These are phyloP conservation scores for Craterostigma plantagineum DNA, from an alignment of 257 asterid genomes.

Conservation along the genomic window DNA sequence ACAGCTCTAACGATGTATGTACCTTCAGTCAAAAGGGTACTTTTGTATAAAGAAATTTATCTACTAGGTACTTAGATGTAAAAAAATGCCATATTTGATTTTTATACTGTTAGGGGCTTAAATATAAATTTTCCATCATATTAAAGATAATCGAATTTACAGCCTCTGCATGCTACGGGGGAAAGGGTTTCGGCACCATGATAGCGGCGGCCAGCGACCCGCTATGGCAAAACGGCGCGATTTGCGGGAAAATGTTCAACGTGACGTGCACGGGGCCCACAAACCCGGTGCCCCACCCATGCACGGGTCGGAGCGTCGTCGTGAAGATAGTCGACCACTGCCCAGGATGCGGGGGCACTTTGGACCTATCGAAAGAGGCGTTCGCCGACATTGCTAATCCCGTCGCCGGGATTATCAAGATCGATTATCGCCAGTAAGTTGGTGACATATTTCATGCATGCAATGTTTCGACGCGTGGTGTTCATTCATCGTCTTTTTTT, in stretches of 20 bases:
- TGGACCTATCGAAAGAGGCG: constrained; percentile 30
- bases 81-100: too few species aligned
- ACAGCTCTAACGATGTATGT: too few species aligned
- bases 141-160: too few species aligned
- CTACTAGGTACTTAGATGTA: too few species aligned
- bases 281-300: constrained; percentile 28
- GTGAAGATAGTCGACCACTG: constrained; percentile 36
- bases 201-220: constrained; percentile 31
- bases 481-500: too few species aligned
- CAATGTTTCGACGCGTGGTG: too few species aligned
- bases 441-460: too few species aligned
- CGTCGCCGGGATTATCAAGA: too few species aligned
- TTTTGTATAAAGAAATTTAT: too few species aligned
- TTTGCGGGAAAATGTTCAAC: constrained; percentile 24
- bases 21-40: too few species aligned
- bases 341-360: constrained; percentile 33
- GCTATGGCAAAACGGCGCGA: constrained; percentile 17
- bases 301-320: constrained; percentile 20
- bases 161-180: constrained; percentile 39
- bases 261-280: constrained; percentile 28
- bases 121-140: not conserved
- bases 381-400: constrained; percentile 5
- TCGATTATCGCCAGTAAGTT: too few species aligned
- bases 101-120: too few species aligned
- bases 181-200: constrained; percentile 11